Evolutionary conservation across 108 stramenopile genomes (phyloP).

Genomic region (Skeletonema grethae): DNA sequence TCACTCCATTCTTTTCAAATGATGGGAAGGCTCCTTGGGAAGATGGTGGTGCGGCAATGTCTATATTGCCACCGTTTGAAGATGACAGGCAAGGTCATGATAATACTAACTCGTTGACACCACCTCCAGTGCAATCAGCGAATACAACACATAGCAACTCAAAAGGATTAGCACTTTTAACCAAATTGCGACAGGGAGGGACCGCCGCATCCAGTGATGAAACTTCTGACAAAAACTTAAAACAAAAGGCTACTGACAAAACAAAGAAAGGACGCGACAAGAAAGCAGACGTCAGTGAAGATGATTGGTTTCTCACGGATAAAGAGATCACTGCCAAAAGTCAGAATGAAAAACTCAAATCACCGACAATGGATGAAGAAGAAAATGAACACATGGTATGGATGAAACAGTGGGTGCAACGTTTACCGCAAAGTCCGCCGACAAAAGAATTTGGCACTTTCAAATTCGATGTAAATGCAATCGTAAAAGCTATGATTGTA

Average conservation of each 20-base stretch:
- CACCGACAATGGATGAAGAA: slow-evolving; percentile 26
- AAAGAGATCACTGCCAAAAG: slow-evolving; percentile 68
- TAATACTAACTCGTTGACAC: neutral
- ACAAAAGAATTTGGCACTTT: slow-evolving; percentile 55
- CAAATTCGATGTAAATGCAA: slow-evolving; percentile 63
- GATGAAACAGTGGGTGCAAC: slow-evolving; percentile 58
- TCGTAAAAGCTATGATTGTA: slow-evolving; percentile 37
- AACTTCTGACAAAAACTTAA: slow-evolving; percentile 8
- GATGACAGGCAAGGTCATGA: neutral
- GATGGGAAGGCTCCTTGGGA: slow-evolving; percentile 86
- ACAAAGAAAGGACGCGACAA: neutral
- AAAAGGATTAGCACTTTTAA: slow-evolving; percentile 57
- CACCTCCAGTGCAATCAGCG: slow-evolving; percentile 8
- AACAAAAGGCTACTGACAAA: neutral
- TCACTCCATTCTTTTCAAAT: slow-evolving; percentile 79
- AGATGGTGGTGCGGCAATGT: slow-evolving; percentile 50
- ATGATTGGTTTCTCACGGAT: slow-evolving; percentile 68
- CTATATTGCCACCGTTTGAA: slow-evolving; percentile 1
- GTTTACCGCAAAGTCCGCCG: slow-evolving; percentile 46
- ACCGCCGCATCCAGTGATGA: slow-evolving; percentile 15
- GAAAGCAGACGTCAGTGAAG: slow-evolving; percentile 1
- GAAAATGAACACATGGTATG: slow-evolving; percentile 36
- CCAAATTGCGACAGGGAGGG: slow-evolving; percentile 42
- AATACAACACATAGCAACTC: slow-evolving; percentile 30
- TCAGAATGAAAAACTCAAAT: slow-evolving; percentile 54